phyloP scores from a whole-genome alignment of 257 asterid genomes.

The Jacaranda copaia region DNA sequence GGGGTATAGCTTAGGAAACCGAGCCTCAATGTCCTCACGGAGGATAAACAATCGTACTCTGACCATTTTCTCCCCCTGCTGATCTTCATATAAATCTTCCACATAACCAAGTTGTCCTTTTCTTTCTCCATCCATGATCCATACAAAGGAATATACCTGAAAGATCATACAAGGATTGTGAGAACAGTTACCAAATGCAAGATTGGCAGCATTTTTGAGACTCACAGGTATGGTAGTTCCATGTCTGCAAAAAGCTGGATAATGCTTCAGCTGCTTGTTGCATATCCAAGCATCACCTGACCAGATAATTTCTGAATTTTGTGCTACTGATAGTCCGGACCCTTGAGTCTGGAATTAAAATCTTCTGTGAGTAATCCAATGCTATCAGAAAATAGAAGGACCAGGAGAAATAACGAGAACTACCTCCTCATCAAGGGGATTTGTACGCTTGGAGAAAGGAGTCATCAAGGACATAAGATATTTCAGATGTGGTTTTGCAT shows the following conservation, averaged over 20 bases:
- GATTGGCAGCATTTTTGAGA: conserved; percentile 18
- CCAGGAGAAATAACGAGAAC: conserved; percentile 5
- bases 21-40: conserved; percentile 45
- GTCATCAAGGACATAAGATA: conserved; percentile 23
- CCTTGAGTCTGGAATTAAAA: conserved; percentile 38
- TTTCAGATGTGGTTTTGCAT: conserved; percentile 30
- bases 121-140: conserved; percentile 42
- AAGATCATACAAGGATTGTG: conserved; percentile 29
- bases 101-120: conserved; percentile 55
- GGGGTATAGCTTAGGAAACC: conserved; percentile 39
- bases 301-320: conserved; percentile 53
- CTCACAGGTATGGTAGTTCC: conserved; percentile 55
- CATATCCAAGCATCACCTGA: conserved; percentile 59
- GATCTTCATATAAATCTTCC: conserved; percentile 67
- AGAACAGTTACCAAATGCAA: conserved; percentile 13
- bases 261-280: conserved; percentile 57
- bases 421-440: conserved; percentile 36
- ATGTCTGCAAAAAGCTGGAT: conserved; percentile 49
- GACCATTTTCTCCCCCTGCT: conserved; percentile 49
- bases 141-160: conserved; percentile 60
- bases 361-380: conserved; percentile 24
- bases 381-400: conserved; percentile 13
- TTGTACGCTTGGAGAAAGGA: conserved; percentile 42
- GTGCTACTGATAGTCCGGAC: conserved; percentile 32
- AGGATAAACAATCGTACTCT: conserved; percentile 49